Evolutionary conservation across 2,329 filamentous ascomycete genomes (phyloP).

Genomic region (Corinectria fuckeliana): DNA sequence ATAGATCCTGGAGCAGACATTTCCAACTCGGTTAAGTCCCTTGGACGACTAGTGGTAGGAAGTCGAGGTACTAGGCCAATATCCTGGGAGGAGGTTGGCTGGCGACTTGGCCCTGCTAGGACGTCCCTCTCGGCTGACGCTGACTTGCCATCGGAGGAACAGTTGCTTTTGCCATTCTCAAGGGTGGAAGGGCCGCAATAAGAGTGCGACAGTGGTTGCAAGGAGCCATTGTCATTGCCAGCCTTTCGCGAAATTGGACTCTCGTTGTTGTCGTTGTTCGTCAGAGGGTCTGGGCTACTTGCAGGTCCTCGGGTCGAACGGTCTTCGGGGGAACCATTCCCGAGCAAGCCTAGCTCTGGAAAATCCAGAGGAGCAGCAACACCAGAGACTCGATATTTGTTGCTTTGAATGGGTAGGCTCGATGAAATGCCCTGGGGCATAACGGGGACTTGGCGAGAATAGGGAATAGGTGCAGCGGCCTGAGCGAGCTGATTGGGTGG

Average conservation of each 20-base stretch:
- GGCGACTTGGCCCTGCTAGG: neutral
- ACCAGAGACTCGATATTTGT: neutral
- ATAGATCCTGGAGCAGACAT: neutral
- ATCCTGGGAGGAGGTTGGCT: too few species aligned
- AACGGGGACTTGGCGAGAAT: neutral
- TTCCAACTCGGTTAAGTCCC: neutral
- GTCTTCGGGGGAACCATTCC: neutral
- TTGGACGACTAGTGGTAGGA: neutral
- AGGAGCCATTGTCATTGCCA: too few species aligned
- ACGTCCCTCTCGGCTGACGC: neutral
- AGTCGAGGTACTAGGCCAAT: neutral
- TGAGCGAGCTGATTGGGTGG: constrained; percentile 21
- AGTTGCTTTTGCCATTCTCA: neutral
- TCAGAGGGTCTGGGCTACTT: neutral
- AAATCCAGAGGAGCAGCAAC: constrained; percentile 21
- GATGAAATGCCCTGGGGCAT: neutral
- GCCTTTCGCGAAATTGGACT: neutral
- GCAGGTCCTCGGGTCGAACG: neutral
- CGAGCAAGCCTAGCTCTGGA: constrained; percentile 23
- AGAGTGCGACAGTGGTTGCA: neutral
- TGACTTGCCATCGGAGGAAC: neutral
- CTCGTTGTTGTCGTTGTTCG: too few species aligned
- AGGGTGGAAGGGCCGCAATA: neutral
- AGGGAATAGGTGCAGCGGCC: neutral
- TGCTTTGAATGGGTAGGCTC: neutral